phyloP scores from a whole-genome alignment of 768 basidiomycete genomes.

The Amanita pseudoporphyria region DNA sequence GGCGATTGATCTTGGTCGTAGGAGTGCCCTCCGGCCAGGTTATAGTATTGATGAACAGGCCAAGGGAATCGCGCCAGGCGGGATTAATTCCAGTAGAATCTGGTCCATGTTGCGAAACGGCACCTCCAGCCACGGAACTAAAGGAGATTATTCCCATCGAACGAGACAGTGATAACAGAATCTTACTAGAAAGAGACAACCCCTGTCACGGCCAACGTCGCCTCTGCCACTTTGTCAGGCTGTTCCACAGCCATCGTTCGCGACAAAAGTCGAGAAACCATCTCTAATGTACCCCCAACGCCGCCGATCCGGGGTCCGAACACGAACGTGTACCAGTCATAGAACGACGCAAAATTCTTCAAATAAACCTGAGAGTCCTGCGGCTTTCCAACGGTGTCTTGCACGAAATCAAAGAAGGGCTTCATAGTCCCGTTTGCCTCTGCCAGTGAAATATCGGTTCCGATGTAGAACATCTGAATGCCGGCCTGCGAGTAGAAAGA shows the following conservation, averaged over 20 bases:
- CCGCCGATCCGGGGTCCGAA: neutral
- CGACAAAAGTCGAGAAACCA: slow-evolving; percentile 23
- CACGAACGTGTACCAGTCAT: neutral
- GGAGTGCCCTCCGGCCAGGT: slow-evolving; percentile 14
- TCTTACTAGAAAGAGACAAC: slow-evolving; percentile 15
- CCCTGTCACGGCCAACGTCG: slow-evolving; percentile 14
- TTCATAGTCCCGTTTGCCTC: neutral
- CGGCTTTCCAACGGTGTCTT: neutral
- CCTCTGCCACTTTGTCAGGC: slow-evolving; percentile 16
- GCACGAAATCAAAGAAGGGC: neutral
- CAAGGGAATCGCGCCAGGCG: slow-evolving; percentile 35
- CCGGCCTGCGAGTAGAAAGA: neutral
- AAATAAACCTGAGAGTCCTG: neutral
- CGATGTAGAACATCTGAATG: neutral
- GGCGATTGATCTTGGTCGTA: neutral
- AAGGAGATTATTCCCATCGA: neutral
- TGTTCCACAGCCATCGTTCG: slow-evolving; percentile 17
- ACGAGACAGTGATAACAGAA: no score
- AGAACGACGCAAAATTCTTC: neutral
- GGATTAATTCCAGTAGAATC: slow-evolving; percentile 35
- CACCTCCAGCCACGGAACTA: slow-evolving; percentile 6
- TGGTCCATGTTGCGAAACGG: slow-evolving; percentile 26
- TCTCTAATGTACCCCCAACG: neutral
- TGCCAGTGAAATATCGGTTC: neutral
- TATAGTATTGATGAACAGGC: slow-evolving; percentile 18